Evolutionary conservation across 148 eudicot genomes (phyloP).

Genomic region (Rhododendron mucronatum): DNA sequence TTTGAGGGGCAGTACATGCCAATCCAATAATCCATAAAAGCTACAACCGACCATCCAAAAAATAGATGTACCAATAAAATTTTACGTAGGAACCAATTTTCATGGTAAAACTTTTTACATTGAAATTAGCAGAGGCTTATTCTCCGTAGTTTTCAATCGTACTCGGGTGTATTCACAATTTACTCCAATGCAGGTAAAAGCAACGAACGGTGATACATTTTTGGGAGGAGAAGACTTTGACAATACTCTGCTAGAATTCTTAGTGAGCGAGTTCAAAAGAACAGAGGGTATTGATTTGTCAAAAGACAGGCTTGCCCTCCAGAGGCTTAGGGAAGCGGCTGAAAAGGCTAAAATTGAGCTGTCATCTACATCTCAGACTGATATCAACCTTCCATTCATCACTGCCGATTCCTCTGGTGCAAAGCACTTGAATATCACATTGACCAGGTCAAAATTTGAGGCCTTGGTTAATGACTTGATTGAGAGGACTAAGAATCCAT

Average conservation of each 20-base stretch:
- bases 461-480: conserved; percentile 67
- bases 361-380: conserved; percentile 88
- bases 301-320: conserved; percentile 75
- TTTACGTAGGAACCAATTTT: background rate
- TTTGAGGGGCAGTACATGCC: background rate
- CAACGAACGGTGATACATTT: conserved; percentile 94
- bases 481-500: conserved; percentile 75
- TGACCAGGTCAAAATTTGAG: conserved; percentile 86
- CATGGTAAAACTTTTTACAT: background rate
- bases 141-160: background rate
- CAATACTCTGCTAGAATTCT: conserved; percentile 66
- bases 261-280: conserved; percentile 73
- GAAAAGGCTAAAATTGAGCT: conserved; percentile 95
- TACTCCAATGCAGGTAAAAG: conserved; percentile 58
- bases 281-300: conserved; percentile 69
- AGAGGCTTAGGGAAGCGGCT: conserved; percentile 93
- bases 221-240: conserved; percentile 98
- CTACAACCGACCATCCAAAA: background rate
- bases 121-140: background rate
- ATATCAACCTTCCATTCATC: conserved; percentile 84
- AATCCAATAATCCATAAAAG: background rate
- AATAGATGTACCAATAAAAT: background rate
- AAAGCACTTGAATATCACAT: conserved; percentile 81
- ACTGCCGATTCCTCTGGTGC: conserved; percentile 95
- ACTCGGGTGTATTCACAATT: background rate